phyloP scores from a whole-genome alignment of 352 stramenopile species.

The Peronospora belbahrii region DNA sequence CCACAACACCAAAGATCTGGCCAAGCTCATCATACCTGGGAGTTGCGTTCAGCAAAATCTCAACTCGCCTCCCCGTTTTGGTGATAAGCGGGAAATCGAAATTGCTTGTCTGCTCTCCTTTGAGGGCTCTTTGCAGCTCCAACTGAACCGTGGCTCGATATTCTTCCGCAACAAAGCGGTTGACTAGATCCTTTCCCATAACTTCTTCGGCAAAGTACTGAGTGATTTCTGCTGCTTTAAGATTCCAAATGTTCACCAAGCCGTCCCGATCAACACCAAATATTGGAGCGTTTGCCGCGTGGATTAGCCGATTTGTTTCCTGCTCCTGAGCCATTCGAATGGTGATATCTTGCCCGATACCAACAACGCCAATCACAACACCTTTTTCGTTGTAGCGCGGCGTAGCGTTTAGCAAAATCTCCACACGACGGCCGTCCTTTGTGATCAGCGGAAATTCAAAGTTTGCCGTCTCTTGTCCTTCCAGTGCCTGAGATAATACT shows the following conservation, averaged over 20 bases:
- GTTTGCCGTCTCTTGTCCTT: conserved; percentile 50
- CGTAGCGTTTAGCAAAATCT: conserved; percentile 50
- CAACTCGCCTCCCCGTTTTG: conserved; percentile 33
- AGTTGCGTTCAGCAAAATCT: conserved; percentile 67
- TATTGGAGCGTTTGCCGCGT: conserved; percentile 65
- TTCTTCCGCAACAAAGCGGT: conserved; percentile 38
- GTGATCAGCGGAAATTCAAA: conserved; percentile 59
- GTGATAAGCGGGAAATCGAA: conserved; percentile 77
- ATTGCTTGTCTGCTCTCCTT: conserved; percentile 52
- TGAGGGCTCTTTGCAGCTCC: conserved; percentile 32
- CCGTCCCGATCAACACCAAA: conserved; percentile 61
- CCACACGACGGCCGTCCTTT: conserved; percentile 35
- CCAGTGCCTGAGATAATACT: conserved; percentile 47
- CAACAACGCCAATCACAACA: conserved; percentile 48
- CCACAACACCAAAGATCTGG: conserved; percentile 71
- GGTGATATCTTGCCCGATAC: conserved; percentile 58
- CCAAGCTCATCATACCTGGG: conserved; percentile 53
- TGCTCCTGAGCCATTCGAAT: conserved; percentile 62
- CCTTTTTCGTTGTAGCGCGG: conserved; percentile 49
- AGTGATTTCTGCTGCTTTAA: conserved; percentile 67
- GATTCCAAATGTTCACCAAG: conserved; percentile 63
- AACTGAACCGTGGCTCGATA: conserved; percentile 20
- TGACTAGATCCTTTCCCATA: conserved; percentile 62
- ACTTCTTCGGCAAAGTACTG: conserved; percentile 75
- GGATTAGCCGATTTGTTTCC: conserved; percentile 55